phyloP scores from a whole-genome alignment of 2,329 filamentous ascomycete genomes.

The Penicillium sp. region DNA sequence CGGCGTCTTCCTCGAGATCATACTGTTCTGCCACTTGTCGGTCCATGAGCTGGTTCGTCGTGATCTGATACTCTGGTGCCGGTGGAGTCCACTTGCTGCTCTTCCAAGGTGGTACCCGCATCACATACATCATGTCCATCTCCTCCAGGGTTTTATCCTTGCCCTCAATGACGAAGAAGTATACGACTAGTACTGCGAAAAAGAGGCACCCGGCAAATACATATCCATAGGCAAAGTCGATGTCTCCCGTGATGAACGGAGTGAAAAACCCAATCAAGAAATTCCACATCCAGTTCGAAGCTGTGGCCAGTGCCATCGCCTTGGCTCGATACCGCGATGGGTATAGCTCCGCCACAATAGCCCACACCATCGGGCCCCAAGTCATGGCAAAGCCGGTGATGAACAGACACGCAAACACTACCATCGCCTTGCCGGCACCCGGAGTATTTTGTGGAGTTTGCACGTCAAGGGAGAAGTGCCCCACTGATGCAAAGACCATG shows the following conservation, averaged over 20 bases:
- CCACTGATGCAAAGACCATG: slow-evolving; percentile 63
- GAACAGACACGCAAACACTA: slow-evolving; percentile 70
- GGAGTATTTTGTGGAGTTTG: slow-evolving; percentile 44
- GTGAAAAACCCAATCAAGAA: slow-evolving; percentile 76
- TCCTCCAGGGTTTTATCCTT: slow-evolving; percentile 71
- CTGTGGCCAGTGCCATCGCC: slow-evolving; percentile 73
- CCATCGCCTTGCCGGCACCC: slow-evolving; percentile 64
- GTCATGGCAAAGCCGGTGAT: slow-evolving; percentile 69
- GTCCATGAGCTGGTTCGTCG: slow-evolving; percentile 28
- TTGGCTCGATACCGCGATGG: slow-evolving; percentile 61
- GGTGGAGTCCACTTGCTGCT: slow-evolving; percentile 49
- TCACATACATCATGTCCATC: slow-evolving; percentile 73
- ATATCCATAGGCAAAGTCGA: slow-evolving; percentile 74
- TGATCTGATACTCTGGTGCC: slow-evolving; percentile 27
- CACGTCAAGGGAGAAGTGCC: slow-evolving; percentile 45
- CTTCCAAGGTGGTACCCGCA: slow-evolving; percentile 60
- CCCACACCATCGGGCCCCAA: slow-evolving; percentile 64
- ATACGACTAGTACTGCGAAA: slow-evolving; percentile 62
- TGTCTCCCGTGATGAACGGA: slow-evolving; percentile 70
- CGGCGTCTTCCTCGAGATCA: slow-evolving; percentile 17
- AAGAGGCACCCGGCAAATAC: slow-evolving; percentile 74
- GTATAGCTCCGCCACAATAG: slow-evolving; percentile 47
- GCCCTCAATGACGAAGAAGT: slow-evolving; percentile 73
- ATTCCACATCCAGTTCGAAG: slow-evolving; percentile 74
- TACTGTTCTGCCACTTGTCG: slow-evolving; percentile 20